phyloP scores from a whole-genome alignment of 2,329 filamentous ascomycete species.

The Alternaria brassicae region DNA sequence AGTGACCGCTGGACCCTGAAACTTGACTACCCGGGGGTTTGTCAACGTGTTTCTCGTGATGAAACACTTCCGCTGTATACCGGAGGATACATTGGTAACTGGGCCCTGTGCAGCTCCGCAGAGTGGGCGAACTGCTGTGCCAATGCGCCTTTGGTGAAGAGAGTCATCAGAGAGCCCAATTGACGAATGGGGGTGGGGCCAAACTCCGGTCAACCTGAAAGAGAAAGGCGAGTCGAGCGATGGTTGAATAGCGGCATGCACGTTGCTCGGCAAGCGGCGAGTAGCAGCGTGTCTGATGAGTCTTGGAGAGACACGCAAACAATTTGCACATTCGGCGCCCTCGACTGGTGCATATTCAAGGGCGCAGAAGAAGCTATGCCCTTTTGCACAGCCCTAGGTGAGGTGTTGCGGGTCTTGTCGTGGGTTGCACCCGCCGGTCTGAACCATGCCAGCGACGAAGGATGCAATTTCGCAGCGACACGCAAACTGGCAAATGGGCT shows the following conservation, averaged over 20 bases:
- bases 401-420: not conserved
- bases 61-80: not conserved
- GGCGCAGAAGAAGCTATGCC: conserved; percentile 14
- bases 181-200: conserved; percentile 29
- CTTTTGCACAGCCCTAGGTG: conserved; percentile 7
- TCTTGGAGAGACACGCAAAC: conserved; percentile 23
- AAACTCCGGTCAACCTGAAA: conserved; percentile 45
- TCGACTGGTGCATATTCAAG: conserved; percentile 17
- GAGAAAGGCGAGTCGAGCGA: conserved; percentile 34
- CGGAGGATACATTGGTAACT: not conserved
- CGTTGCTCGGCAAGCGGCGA: conserved; percentile 27
- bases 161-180: conserved; percentile 15
- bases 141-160: conserved; percentile 15
- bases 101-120: conserved; percentile 31
- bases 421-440: conserved; percentile 18
- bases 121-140: conserved; percentile 35
- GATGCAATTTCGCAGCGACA: conserved; percentile 9
- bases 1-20: conserved; percentile 1
- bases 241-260: conserved; percentile 26
- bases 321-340: conserved; percentile 9
- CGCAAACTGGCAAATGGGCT: conserved; percentile 12
- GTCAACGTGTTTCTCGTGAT: conserved; percentile 1
- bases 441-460: conserved; percentile 4
- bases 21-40: not conserved
- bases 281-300: conserved; percentile 26